Evolutionary conservation across 164 flowering plant species (phyloP), one percentile per base, ranked within the genome.

Genomic region (Nymphaea colorata): DNA sequence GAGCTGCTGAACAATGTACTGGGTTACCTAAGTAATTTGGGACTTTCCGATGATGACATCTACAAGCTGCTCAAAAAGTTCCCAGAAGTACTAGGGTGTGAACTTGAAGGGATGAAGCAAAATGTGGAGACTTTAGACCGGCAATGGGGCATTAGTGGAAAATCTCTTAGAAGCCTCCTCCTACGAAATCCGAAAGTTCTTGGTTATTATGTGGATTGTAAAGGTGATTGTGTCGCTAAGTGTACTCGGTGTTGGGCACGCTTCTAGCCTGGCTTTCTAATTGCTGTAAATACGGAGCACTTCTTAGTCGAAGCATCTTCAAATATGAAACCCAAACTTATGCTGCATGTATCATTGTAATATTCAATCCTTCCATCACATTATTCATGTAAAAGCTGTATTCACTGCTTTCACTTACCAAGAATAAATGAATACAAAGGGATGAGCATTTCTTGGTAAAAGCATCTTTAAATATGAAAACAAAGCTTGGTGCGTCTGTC

Each of bases 171-270:
- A 41, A 91, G 67, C 71, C 87, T 94, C 57, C 87, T 94, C 42
- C 90, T 89, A 36, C 86, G 99, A 3, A 94, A 91, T 75, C 99
- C 99, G 2, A 88, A 84, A 73, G 99, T 83, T 4, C 69, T 94
- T 72, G 99, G 97, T 7, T 94, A 84, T 65, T 86, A 85, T 75
- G 83, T 94, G 42, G 99, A 94, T 59, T 94, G 99, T 67, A 90
- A 90, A 73, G 99, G 99, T 69, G 95, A 87, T 70, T 94, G 99
- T 68, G 77, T 83, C 76, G 95, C 97, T 17, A 68, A 86, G 78
- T 94, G 99, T 78, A 91, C 97, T 2, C 83, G 99, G 25, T 94
- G 99, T 69, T 94, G 97, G 99, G 99, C 79, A 69, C 86, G 97
- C 44, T 94, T 94, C 79, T 94, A 87, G 80, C 71, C 55, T 12